phyloP scores from a whole-genome alignment of 306 rosid genomes.

The Astragalus glycyphyllos region DNA sequence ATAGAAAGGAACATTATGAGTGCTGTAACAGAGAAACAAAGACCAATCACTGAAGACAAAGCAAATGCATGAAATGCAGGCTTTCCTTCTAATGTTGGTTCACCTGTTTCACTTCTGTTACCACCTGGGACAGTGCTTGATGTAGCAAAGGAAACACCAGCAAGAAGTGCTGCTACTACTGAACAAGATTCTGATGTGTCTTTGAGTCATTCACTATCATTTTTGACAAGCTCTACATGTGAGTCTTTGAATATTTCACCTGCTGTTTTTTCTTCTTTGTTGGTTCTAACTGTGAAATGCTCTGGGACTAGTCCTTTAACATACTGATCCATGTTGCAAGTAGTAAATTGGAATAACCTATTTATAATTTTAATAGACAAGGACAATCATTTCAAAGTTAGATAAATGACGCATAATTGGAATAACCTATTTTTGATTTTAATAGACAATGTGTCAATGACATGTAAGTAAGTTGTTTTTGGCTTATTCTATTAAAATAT shows the following conservation, averaged over 20 bases:
- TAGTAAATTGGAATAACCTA: too few relatives aligned
- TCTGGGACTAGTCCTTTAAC: conserved; percentile 27
- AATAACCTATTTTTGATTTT: too few relatives aligned
- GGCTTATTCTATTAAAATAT: too few relatives aligned
- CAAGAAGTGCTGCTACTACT: conserved; percentile 47
- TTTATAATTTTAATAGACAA: too few relatives aligned
- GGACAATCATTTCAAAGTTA: neutral
- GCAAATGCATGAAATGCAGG: conserved; percentile 47
- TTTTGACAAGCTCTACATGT: neutral
- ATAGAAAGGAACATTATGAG: conserved; percentile 64
- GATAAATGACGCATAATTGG: too few relatives aligned
- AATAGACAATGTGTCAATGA: too few relatives aligned
- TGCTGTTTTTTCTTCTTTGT: neutral
- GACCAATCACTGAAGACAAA: conserved; percentile 49
- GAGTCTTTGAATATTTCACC: conserved; percentile 32
- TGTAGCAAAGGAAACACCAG: conserved; percentile 48
- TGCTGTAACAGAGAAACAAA: conserved; percentile 59
- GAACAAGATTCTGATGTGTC: conserved; percentile 53
- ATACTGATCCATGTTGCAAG: conserved; percentile 22
- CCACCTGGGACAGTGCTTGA: conserved; percentile 54
- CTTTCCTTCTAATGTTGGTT: conserved; percentile 39
- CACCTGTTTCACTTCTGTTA: conserved; percentile 12
- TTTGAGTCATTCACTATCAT: conserved; percentile 37
- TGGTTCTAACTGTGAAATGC: conserved; percentile 34
- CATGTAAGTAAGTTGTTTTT: too few relatives aligned